phyloP scores from a whole-genome alignment of 768 basidiomycete genomes.

The Grammothele lineata region DNA sequence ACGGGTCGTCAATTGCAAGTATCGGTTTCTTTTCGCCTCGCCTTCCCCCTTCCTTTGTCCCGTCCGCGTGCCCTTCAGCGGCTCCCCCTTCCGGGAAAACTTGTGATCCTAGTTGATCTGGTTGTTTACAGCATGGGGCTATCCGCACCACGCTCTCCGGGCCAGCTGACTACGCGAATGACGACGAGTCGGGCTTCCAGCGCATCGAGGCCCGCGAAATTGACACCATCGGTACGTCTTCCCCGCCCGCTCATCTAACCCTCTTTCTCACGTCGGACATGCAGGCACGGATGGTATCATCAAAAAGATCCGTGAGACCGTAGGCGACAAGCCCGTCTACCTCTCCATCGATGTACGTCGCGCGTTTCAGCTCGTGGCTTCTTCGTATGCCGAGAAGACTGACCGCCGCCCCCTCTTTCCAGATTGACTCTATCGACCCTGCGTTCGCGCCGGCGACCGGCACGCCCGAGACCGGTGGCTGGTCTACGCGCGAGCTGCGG shows the following conservation, averaged over 20 bases:
- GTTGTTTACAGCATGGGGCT: slow-evolving; percentile 67
- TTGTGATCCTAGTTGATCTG: slow-evolving; percentile 74
- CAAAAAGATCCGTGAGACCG: slow-evolving; percentile 71
- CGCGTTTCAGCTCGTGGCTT: no score
- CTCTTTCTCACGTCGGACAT: neutral
- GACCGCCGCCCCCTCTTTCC: slow-evolving; percentile 2
- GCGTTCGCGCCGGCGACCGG: slow-evolving; percentile 82
- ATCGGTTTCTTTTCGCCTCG: slow-evolving; percentile 31
- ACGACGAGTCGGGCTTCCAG: slow-evolving; percentile 75
- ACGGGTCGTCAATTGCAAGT: slow-evolving; percentile 84
- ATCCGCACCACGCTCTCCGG: slow-evolving; percentile 82
- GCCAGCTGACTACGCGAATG: slow-evolving; percentile 71
- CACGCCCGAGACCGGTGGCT: slow-evolving; percentile 81
- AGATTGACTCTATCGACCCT: slow-evolving; percentile 81
- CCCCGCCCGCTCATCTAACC: neutral
- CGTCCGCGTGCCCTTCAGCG: neutral
- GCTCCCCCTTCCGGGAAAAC: slow-evolving; percentile 26
- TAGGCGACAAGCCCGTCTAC: slow-evolving; percentile 72
- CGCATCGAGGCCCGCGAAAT: slow-evolving; percentile 83
- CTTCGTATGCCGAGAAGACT: neutral
- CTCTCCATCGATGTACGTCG: slow-evolving; percentile 67
- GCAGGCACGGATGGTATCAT: slow-evolving; percentile 73
- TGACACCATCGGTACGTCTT: slow-evolving; percentile 61
- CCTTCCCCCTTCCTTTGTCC: slow-evolving; percentile 8
- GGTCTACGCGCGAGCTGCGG: slow-evolving; percentile 80